A percentile compares a stretch with the other conserved stretches of the same genome.
Conservation (phyloP, 371 early-diverging fungal species). For the Actinomucor elegans region DNA sequence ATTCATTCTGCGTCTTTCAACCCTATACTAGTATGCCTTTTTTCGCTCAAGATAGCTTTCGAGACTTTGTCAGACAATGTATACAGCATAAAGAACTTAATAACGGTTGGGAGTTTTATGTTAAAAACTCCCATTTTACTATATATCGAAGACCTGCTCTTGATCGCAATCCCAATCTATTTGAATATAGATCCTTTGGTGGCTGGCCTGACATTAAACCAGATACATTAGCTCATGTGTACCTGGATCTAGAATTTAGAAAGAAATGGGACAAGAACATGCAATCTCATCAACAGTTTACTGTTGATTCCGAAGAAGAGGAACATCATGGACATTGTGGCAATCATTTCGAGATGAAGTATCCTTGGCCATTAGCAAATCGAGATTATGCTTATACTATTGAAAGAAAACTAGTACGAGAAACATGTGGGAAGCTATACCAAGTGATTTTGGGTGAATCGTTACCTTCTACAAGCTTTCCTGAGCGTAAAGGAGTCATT, state of each 20-base stretch:
- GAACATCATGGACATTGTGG: neutral
- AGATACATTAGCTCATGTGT: constrained; percentile 28
- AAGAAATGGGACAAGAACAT: constrained; percentile 52
- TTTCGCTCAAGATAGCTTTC: constrained; percentile 10
- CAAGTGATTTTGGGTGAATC: constrained; percentile 50
- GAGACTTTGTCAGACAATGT: constrained; percentile 9
- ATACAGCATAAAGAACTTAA: constrained; percentile 1
- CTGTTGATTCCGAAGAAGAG: neutral
- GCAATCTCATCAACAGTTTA: constrained; percentile 31
- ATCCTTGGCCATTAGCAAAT: constrained; percentile 52
- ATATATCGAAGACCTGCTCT: constrained; percentile 27
- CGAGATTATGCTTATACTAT: constrained; percentile 51
- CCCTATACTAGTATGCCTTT: constrained; percentile 7
- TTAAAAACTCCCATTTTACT: constrained; percentile 21
- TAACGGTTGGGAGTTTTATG: constrained; percentile 27
- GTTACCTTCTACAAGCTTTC: constrained; percentile 26
- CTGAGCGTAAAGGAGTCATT: constrained; percentile 35
- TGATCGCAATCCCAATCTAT: constrained; percentile 22
- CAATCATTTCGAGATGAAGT: constrained; percentile 27
- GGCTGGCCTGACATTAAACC: constrained; percentile 28
- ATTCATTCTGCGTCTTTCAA: no score
- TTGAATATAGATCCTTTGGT: constrained; percentile 27
- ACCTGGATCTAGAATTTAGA: constrained; percentile 45
- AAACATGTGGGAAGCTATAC: constrained; percentile 20
- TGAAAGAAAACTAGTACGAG: constrained; percentile 18